phyloP scores from a whole-genome alignment of 108 stramenopile species.

The Cyclotella sp. region DNA sequence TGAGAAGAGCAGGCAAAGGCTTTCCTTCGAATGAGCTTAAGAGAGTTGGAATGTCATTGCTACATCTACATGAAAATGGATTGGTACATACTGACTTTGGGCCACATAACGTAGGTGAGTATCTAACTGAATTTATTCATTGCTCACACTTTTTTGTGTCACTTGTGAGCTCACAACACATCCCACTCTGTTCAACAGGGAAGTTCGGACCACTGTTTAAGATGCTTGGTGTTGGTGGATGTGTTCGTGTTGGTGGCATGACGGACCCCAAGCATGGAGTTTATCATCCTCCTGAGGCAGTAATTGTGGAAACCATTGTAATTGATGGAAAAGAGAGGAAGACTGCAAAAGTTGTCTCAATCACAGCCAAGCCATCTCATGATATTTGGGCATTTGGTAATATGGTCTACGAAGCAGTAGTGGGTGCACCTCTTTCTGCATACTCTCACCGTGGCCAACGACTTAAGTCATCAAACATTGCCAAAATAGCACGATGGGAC shows the following conservation, averaged over 20 bases:
- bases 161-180: background rate
- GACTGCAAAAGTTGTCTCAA: constrained; percentile 43
- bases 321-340: constrained; percentile 49
- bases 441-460: constrained; percentile 54
- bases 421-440: constrained; percentile 49
- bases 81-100: constrained; percentile 91
- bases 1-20: constrained; percentile 74
- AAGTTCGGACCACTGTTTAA: constrained; percentile 90
- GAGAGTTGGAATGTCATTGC: constrained; percentile 81
- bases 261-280: constrained; percentile 87
- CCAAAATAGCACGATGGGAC: constrained; percentile 53
- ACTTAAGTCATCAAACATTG: constrained; percentile 56
- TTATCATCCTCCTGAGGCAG: constrained; percentile 88
- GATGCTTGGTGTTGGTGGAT: constrained; percentile 85
- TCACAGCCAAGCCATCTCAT: constrained; percentile 36
- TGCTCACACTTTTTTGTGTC: background rate
- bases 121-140: background rate
- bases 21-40: constrained; percentile 87
- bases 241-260: constrained; percentile 67
- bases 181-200: constrained; percentile 25
- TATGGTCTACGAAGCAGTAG: constrained; percentile 50
- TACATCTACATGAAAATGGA: constrained; percentile 91
- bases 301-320: constrained; percentile 64
- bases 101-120: constrained; percentile 78
- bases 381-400: constrained; percentile 59